phyloP scores from a whole-genome alignment of 257 asterid species.

The Salvia hispanica region DNA sequence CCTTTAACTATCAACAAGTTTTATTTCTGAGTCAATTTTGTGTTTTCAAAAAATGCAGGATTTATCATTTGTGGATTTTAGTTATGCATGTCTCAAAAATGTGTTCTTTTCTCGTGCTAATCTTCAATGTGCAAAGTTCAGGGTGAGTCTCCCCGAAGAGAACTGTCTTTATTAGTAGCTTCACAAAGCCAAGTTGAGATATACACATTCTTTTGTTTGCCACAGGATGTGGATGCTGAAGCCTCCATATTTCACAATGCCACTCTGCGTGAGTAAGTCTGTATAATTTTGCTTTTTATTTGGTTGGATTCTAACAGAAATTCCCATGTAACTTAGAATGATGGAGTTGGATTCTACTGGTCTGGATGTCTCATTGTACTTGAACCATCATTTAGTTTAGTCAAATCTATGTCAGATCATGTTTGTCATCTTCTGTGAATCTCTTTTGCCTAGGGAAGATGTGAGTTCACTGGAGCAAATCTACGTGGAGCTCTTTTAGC shows the following conservation, averaged over 20 bases:
- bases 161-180: conserved; percentile 13
- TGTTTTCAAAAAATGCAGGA: conserved; percentile 56
- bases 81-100: conserved; percentile 78
- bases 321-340: conserved; percentile 17
- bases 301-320: conserved; percentile 3
- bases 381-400: conserved; percentile 8
- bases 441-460: conserved; percentile 65
- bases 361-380: background rate
- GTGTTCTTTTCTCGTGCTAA: conserved; percentile 92
- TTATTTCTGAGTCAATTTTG: conserved; percentile 13
- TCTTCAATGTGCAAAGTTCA: conserved; percentile 90
- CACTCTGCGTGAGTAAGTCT: conserved; percentile 79
- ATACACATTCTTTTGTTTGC: conserved; percentile 27
- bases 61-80: conserved; percentile 87
- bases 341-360: conserved; percentile 15
- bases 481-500: conserved; percentile 92
- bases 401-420: conserved; percentile 20
- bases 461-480: conserved; percentile 96
- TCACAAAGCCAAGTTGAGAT: conserved; percentile 17
- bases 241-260: conserved; percentile 90
- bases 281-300: conserved; percentile 17
- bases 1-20: conserved; percentile 9
- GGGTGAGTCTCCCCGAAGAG: conserved; percentile 47
- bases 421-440: conserved; percentile 35
- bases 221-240: conserved; percentile 96